Percentiles rank a stretch among this genome's conserved stretches.
phyloP scores from a whole-genome alignment of 2,329 filamentous ascomycete genomes.

The Scedosporium apiospermum region DNA sequence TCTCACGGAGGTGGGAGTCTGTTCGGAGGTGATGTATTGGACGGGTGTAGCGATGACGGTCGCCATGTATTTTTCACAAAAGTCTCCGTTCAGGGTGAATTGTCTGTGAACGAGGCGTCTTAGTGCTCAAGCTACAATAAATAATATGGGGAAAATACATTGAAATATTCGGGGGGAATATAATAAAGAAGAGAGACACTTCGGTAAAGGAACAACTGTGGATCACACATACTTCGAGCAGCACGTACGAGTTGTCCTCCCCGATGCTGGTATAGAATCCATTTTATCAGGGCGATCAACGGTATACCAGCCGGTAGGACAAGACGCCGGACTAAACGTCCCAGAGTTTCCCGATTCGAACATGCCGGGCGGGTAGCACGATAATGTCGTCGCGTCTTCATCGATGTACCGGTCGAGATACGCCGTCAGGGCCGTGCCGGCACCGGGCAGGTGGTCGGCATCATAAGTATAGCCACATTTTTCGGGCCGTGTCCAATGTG shows the following conservation, averaged over 20 bases:
- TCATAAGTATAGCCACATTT: constrained; percentile 30
- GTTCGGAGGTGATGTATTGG: constrained; percentile 23
- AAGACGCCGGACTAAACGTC: constrained; percentile 29
- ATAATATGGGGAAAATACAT: background rate
- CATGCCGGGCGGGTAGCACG: constrained; percentile 31
- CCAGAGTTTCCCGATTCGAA: constrained; percentile 25
- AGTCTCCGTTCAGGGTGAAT: constrained; percentile 22
- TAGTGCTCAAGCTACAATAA: background rate
- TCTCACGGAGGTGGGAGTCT: constrained; percentile 14
- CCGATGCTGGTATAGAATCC: constrained; percentile 16
- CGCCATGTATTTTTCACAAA: constrained; percentile 24
- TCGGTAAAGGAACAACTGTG: too few species aligned
- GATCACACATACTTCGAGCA: constrained; percentile 27
- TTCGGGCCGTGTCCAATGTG: constrained; percentile 24
- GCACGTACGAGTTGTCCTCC: constrained; percentile 29
- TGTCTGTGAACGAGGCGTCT: constrained; percentile 16
- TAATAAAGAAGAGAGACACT: background rate
- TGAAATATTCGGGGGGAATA: background rate
- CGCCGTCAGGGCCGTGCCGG: constrained; percentile 21
- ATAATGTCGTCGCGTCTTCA: constrained; percentile 24
- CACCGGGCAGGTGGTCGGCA: constrained; percentile 15
- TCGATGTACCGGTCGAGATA: constrained; percentile 27
- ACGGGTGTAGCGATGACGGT: constrained; percentile 25
- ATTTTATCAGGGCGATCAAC: constrained; percentile 17
- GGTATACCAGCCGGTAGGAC: constrained; percentile 30